Conservation (phyloP, 2,329 filamentous ascomycete genomes). For the Ophiognomonia clavigignenti-juglandacearum region DNA sequence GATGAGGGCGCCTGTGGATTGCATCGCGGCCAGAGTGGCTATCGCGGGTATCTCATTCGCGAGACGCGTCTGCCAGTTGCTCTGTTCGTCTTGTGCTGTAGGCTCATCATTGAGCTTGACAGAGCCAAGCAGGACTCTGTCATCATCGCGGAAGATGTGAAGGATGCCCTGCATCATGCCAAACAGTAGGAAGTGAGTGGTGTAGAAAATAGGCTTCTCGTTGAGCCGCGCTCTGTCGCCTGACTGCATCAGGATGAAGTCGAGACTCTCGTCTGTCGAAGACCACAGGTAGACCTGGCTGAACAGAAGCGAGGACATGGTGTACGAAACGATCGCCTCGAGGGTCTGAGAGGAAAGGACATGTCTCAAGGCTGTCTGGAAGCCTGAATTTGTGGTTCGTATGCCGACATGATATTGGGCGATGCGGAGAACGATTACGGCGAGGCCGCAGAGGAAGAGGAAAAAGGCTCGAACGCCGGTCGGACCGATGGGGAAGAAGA, state of each 20-base stretch:
- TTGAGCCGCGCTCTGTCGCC: constrained; percentile 75
- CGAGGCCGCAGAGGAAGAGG: constrained; percentile 71
- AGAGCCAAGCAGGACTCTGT: constrained; percentile 53
- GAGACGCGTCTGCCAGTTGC: constrained; percentile 31
- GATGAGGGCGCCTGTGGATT: constrained; percentile 42
- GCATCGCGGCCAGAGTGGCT: constrained; percentile 32
- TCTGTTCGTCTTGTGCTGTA: constrained; percentile 18
- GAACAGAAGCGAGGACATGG: constrained; percentile 73
- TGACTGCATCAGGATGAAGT: constrained; percentile 69
- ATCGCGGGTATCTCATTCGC: constrained; percentile 34
- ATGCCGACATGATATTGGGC: constrained; percentile 73
- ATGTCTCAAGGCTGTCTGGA: constrained; percentile 57
- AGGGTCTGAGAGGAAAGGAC: constrained; percentile 56
- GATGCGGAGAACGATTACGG: constrained; percentile 80
- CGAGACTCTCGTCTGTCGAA: constrained; percentile 46
- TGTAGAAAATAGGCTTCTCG: constrained; percentile 78
- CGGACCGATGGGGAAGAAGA: constrained; percentile 77
- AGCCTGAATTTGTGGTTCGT: constrained; percentile 64
- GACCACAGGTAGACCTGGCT: constrained; percentile 78
- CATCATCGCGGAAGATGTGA: constrained; percentile 71
- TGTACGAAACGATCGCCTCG: constrained; percentile 72
- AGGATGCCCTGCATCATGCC: constrained; percentile 63
- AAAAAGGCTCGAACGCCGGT: constrained; percentile 70
- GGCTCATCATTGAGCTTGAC: constrained; percentile 23
- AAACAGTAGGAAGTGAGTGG: constrained; percentile 63